These are phyloP conservation scores for Globisporangium rhizosaccharum DNA, from an alignment of 352 stramenopile species.

Conservation along the genomic window DNA sequence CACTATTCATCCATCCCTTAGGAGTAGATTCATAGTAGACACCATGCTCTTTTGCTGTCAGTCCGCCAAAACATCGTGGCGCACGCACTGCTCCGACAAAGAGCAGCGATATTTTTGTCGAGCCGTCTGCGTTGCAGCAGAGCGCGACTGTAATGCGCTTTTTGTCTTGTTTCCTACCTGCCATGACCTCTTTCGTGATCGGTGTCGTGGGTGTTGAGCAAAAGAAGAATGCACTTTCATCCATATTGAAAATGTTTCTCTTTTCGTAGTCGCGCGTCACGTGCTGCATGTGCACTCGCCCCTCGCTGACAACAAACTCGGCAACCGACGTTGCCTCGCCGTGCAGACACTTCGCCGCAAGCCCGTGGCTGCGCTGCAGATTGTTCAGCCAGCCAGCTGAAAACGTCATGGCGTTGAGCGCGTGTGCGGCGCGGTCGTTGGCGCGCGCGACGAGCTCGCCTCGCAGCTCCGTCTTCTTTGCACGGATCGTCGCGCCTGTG, in stretches of 20 bases:
- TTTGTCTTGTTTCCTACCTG: slow-evolving; percentile 2
- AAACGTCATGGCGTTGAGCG: no score
- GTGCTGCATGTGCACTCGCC: no score
- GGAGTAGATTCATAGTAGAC: not conserved
- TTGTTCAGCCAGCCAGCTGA: no score
- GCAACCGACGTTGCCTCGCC: no score
- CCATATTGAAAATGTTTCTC: slow-evolving; percentile 7
- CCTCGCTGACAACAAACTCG: no score
- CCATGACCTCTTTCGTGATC: not conserved
- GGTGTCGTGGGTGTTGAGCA: not conserved
- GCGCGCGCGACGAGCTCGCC: no score
- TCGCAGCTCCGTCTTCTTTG: no score
- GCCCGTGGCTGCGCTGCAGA: no score
- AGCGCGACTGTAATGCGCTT: slow-evolving; percentile 1
- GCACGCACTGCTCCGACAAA: not conserved
- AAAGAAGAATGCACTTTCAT: slow-evolving; percentile 5
- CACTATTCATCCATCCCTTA: slow-evolving; percentile 5
- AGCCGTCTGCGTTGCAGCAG: slow-evolving; percentile 1
- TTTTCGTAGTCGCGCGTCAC: no score
- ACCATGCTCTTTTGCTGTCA: not conserved
- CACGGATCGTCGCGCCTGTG: no score
- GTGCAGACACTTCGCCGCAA: no score
- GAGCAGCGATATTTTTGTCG: not conserved
- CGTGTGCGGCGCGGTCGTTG: no score
- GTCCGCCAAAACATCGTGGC: not conserved